Conservation (phyloP, 345 rosid species). For the Angophora floribunda region DNA sequence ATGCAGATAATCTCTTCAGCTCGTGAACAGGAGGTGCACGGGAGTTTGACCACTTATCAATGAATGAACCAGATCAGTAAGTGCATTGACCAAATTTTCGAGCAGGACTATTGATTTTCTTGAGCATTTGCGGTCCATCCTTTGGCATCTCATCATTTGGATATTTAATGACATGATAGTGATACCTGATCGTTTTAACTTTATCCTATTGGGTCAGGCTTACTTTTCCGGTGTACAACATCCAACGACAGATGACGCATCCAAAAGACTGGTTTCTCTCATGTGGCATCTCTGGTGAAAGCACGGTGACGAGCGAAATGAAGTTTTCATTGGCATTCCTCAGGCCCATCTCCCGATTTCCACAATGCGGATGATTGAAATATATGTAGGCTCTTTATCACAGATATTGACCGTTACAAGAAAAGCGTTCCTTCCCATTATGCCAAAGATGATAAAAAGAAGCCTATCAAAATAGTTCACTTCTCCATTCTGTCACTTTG, state of each 20-base stretch:
- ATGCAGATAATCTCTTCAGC: background rate
- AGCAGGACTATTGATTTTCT: background rate
- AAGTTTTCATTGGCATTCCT: background rate
- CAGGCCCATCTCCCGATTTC: background rate
- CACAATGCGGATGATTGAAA: background rate
- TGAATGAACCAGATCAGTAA: background rate
- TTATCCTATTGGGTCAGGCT: background rate
- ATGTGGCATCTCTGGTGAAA: background rate
- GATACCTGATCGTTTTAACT: background rate
- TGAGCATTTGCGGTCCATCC: background rate
- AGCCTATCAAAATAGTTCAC: background rate
- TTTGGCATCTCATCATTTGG: background rate
- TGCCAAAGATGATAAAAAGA: background rate
- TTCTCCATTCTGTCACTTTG: background rate
- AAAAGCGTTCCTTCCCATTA: background rate
- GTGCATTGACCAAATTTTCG: background rate
- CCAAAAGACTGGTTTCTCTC: background rate
- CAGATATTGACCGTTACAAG: background rate
- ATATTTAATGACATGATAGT: background rate
- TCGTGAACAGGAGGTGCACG: background rate
- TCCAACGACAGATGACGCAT: background rate
- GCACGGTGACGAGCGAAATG: background rate
- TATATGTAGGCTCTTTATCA: background rate
- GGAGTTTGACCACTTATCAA: background rate
- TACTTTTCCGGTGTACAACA: background rate